phyloP scores from a whole-genome alignment of 1,284 basidiomycete species.

The Ganoderma leucocontextum region DNA sequence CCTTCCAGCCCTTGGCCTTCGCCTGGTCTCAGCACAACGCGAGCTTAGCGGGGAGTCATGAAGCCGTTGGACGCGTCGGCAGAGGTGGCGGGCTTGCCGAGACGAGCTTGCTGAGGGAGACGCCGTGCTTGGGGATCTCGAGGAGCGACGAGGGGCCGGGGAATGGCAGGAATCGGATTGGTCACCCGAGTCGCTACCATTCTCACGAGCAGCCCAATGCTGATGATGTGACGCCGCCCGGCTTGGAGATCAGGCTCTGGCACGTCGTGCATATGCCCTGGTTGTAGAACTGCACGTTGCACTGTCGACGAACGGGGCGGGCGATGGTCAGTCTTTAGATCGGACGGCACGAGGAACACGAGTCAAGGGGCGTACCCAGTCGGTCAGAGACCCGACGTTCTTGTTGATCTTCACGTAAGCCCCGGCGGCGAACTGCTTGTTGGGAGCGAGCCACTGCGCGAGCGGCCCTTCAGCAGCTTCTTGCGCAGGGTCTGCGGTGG shows the following conservation, averaged over 20 bases:
- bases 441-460: constrained; percentile 64
- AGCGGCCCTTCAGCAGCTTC: constrained; percentile 46
- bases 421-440: constrained; percentile 57
- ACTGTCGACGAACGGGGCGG: constrained; percentile 38
- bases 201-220: too few species aligned
- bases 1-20: constrained; percentile 62
- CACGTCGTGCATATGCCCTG: constrained; percentile 58
- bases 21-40: constrained; percentile 65
- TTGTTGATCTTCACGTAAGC: constrained; percentile 66
- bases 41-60: constrained; percentile 58
- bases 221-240: constrained; percentile 23
- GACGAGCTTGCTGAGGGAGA: constrained; percentile 56
- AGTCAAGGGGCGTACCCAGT: constrained; percentile 40
- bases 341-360: background rate
- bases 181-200: too few species aligned
- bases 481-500: constrained; percentile 48
- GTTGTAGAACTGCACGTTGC: constrained; percentile 67
- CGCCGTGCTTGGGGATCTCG: constrained; percentile 64
- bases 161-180: background rate
- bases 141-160: constrained; percentile 50
- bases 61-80: constrained; percentile 60
- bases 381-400: constrained; percentile 57
- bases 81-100: constrained; percentile 64
- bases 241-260: constrained; percentile 54
- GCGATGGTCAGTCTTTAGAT: background rate